These are phyloP conservation scores for Pseudocercospora cruenta DNA, from an alignment of 2,329 filamentous ascomycete genomes.

Conservation along the genomic window DNA sequence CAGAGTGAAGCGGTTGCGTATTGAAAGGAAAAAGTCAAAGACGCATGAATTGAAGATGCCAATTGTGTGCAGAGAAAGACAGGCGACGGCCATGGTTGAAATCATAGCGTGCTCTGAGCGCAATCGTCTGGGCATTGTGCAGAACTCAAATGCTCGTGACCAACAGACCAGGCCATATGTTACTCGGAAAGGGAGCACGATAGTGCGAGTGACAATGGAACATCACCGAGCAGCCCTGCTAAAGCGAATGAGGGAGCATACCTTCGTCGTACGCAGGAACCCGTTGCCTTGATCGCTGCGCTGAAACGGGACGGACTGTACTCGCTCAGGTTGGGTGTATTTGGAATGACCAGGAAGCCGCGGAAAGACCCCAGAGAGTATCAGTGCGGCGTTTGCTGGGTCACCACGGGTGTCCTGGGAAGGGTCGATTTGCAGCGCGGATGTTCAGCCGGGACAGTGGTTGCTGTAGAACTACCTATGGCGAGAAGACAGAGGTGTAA, in stretches of 20 bases:
- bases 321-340: slow-evolving; percentile 16
- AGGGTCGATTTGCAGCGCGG: not conserved
- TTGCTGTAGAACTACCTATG: not conserved
- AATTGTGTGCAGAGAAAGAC: slow-evolving; percentile 3
- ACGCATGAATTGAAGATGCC: not conserved
- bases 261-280: slow-evolving; percentile 29
- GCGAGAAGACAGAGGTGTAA: not conserved
- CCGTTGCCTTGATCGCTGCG: slow-evolving; percentile 19
- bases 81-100: slow-evolving; percentile 10
- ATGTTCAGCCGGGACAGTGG: not conserved
- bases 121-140: slow-evolving; percentile 12
- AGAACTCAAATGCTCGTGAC: slow-evolving; percentile 26
- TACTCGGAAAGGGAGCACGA: slow-evolving; percentile 22
- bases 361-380: not conserved
- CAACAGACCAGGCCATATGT: slow-evolving; percentile 20
- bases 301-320: slow-evolving; percentile 23
- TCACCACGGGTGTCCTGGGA: not conserved
- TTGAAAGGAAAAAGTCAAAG: no score
- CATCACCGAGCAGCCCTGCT: slow-evolving; percentile 3
- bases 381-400: not conserved
- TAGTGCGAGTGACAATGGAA: slow-evolving; percentile 19
- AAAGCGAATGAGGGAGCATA: slow-evolving; percentile 27
- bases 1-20: not conserved
- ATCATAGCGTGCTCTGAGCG: slow-evolving; percentile 7
- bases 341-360: slow-evolving; percentile 17